A percentile compares a stretch with the other conserved stretches of the same genome.
Evolutionary conservation across 352 stramenopile species (phyloP).

Genomic region (Phytophthora cactorum): DNA sequence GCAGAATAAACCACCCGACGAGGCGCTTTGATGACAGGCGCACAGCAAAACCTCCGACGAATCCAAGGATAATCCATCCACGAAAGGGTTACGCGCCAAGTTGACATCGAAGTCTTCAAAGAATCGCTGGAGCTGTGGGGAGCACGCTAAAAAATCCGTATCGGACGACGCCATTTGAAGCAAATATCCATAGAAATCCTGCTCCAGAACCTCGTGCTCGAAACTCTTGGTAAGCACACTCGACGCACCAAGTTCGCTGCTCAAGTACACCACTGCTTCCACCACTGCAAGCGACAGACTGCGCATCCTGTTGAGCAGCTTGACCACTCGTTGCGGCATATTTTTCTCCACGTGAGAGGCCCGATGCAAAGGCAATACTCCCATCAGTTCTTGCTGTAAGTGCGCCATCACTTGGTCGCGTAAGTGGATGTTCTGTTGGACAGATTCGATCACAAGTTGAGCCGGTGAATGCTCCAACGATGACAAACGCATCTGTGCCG

Average conservation of each 20-base stretch:
- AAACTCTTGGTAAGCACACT: conserved; percentile 1
- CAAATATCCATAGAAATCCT: conserved; percentile 56
- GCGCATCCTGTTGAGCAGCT: conserved; percentile 66
- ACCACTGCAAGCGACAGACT: conserved; percentile 66
- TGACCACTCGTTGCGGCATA: conserved; percentile 46
- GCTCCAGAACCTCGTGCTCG: conserved; percentile 39
- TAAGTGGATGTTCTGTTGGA: conserved; percentile 55
- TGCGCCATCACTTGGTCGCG: conserved; percentile 54
- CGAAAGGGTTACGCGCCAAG: conserved; percentile 62
- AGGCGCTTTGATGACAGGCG: conserved; percentile 51
- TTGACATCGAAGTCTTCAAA: conserved; percentile 56
- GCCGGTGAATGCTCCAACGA: conserved; percentile 17
- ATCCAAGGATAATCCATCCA: conserved; percentile 72
- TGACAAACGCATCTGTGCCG: not conserved
- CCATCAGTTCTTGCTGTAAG: conserved; percentile 48
- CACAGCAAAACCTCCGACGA: conserved; percentile 74
- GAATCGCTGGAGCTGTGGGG: conserved; percentile 38
- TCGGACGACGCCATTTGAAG: conserved; percentile 57
- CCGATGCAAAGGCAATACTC: conserved; percentile 24
- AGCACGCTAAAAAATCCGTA: conserved; percentile 52
- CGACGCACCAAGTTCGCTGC: conserved; percentile 31
- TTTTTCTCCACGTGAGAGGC: conserved; percentile 27
- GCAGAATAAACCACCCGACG: conserved; percentile 32
- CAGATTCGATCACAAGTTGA: conserved; percentile 52
- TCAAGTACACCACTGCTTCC: conserved; percentile 68